These are phyloP conservation scores for Trichoderma breve DNA, from an alignment of 2,329 filamentous ascomycete species.

Conservation along the genomic window DNA sequence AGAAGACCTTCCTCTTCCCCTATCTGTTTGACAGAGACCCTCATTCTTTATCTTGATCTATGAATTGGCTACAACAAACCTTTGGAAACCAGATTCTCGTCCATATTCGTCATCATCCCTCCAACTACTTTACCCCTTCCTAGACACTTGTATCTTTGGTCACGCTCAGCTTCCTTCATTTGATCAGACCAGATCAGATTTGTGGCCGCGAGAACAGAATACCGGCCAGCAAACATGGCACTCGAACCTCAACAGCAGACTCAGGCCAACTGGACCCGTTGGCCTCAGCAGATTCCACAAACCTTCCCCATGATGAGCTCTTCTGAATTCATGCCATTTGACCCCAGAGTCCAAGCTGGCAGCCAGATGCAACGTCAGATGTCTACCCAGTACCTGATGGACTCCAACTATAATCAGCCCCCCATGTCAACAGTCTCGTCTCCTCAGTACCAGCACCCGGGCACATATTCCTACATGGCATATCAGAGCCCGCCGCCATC, in stretches of 20 bases:
- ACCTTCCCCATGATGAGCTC: slow-evolving; percentile 51
- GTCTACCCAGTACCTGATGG: slow-evolving; percentile 48
- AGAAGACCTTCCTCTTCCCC: slow-evolving; percentile 12
- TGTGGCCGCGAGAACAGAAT: not conserved
- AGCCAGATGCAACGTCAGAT: slow-evolving; percentile 45
- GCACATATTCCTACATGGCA: slow-evolving; percentile 44
- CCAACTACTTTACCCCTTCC: not conserved
- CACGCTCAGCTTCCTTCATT: not conserved
- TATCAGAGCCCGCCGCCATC: slow-evolving; percentile 41
- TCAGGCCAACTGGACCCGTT: slow-evolving; percentile 53
- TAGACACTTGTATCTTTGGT: not conserved
- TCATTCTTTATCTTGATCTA: not conserved
- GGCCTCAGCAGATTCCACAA: slow-evolving; percentile 48
- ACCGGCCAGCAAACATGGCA: slow-evolving; percentile 39
- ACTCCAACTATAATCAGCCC: slow-evolving; percentile 43
- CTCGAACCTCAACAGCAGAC: slow-evolving; percentile 46
- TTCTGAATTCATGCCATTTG: slow-evolving; percentile 48
- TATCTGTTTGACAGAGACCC: not conserved
- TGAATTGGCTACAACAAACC: not conserved
- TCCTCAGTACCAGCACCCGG: slow-evolving; percentile 43
- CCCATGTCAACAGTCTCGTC: slow-evolving; percentile 43
- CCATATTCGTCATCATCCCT: not conserved
- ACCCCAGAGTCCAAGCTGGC: slow-evolving; percentile 41
- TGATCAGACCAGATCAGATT: not conserved
- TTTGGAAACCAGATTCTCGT: not conserved